Evolutionary conservation across 2,329 filamentous ascomycete genomes (phyloP).

Genomic region (Sporothrix brasiliensis): DNA sequence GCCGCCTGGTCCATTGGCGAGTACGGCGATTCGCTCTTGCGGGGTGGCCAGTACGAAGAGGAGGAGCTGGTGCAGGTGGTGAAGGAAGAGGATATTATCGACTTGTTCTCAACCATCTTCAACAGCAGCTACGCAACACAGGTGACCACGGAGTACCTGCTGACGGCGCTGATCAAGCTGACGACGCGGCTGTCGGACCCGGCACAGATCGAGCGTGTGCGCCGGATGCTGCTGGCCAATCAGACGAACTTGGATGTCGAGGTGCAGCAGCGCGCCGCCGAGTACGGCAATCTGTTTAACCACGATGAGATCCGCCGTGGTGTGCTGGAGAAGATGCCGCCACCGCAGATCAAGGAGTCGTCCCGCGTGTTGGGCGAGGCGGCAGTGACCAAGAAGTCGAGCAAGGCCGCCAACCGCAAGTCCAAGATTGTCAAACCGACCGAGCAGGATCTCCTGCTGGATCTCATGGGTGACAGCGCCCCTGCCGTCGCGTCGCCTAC

Average conservation of each 20-base stretch:
- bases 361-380: conserved; percentile 87
- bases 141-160: conserved; percentile 91
- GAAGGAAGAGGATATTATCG: conserved; percentile 85
- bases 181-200: conserved; percentile 83
- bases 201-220: conserved; percentile 82
- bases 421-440: conserved; percentile 78
- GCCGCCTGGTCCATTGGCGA: conserved; percentile 98
- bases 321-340: conserved; percentile 96
- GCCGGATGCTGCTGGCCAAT: conserved; percentile 74
- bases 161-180: conserved; percentile 92
- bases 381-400: conserved; percentile 60
- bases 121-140: conserved; percentile 94
- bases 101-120: conserved; percentile 88
- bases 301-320: conserved; percentile 85
- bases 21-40: conserved; percentile 87
- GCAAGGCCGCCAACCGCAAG: conserved; percentile 70
- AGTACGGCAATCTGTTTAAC: conserved; percentile 92
- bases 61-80: conserved; percentile 82
- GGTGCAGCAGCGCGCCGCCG: conserved; percentile 92
- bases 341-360: conserved; percentile 94
- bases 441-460: conserved; percentile 87
- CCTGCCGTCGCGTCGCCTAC: conserved; percentile 54
- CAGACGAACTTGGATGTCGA: conserved; percentile 91
- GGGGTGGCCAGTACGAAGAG: conserved; percentile 89
- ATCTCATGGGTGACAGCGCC: conserved; percentile 83